Conservation (phyloP, 768 basidiomycete species). For the Hortiboletus campestris region DNA sequence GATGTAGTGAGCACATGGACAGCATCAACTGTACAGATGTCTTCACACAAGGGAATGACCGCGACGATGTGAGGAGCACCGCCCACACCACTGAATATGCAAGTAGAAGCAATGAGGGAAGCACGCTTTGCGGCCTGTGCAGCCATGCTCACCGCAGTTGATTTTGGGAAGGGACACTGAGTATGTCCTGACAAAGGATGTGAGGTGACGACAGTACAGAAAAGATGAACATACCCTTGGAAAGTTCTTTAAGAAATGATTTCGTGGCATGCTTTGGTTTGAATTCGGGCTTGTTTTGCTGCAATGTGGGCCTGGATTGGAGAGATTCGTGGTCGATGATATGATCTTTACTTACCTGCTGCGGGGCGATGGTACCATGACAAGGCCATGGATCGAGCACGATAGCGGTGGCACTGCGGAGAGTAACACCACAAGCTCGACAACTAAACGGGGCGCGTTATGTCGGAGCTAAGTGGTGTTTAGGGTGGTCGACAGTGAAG, state of each 20-base stretch:
- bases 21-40: constrained; percentile 52
- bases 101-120: constrained; percentile 63
- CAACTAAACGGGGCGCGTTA: too few relatives aligned
- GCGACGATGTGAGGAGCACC: constrained; percentile 84
- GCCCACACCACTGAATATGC: constrained; percentile 76
- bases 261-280: constrained; percentile 92
- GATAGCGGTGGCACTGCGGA: too few relatives aligned
- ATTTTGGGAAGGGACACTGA: constrained; percentile 48
- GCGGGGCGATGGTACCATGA: constrained; percentile 70
- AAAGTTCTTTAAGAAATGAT: constrained; percentile 74
- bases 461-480: too few relatives aligned
- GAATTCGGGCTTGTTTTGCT: constrained; percentile 92
- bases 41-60: constrained; percentile 77
- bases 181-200: constrained; percentile 50
- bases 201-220: neutral
- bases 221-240: constrained; percentile 61
- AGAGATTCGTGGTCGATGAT: neutral
- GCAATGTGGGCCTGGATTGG: neutral
- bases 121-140: constrained; percentile 69
- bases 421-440: too few relatives aligned
- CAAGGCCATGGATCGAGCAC: neutral
- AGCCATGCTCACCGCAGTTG: too few relatives aligned
- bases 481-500: too few relatives aligned
- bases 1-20: constrained; percentile 58
- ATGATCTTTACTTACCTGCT: constrained; percentile 55